These are phyloP conservation scores for Fraxinus platypoda DNA, from an alignment of 305 asterid genomes.

Conservation along the genomic window DNA sequence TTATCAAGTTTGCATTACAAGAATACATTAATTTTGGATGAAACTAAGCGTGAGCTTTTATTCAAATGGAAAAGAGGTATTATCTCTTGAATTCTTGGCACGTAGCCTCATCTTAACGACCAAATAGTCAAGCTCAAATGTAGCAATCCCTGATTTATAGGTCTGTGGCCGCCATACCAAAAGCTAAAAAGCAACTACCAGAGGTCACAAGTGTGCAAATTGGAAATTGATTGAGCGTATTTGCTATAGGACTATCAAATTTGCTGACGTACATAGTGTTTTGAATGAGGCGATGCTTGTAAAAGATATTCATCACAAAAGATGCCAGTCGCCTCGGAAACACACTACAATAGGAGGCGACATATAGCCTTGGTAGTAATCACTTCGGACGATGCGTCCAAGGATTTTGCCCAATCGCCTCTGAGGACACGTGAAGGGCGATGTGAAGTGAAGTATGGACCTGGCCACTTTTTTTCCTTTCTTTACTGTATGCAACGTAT, in stretches of 20 bases:
- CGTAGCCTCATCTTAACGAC: not conserved
- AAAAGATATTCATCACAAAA: too few relatives aligned
- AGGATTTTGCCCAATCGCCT: not conserved
- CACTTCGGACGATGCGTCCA: not conserved
- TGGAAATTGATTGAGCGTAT: not conserved
- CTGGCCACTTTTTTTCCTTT: not conserved
- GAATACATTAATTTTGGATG: not conserved
- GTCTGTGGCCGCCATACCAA: not conserved
- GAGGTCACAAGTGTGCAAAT: not conserved
- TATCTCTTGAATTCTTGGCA: not conserved
- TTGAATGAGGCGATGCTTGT: not conserved
- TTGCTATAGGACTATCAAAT: not conserved
- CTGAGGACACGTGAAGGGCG: not conserved
- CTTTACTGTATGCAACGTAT: not conserved
- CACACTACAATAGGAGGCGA: not conserved
- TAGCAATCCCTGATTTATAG: not conserved
- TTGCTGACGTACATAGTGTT: too few relatives aligned
- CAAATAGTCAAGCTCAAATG: not conserved
- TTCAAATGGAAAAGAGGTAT: not conserved
- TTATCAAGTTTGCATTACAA: not conserved
- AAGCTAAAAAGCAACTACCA: not conserved
- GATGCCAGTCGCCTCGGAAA: too few relatives aligned
- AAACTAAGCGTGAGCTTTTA: not conserved
- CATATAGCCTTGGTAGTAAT: not conserved
- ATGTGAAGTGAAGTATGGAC: not conserved